phyloP scores from a whole-genome alignment of 768 basidiomycete genomes.

The Ephemerocybe angulata region DNA sequence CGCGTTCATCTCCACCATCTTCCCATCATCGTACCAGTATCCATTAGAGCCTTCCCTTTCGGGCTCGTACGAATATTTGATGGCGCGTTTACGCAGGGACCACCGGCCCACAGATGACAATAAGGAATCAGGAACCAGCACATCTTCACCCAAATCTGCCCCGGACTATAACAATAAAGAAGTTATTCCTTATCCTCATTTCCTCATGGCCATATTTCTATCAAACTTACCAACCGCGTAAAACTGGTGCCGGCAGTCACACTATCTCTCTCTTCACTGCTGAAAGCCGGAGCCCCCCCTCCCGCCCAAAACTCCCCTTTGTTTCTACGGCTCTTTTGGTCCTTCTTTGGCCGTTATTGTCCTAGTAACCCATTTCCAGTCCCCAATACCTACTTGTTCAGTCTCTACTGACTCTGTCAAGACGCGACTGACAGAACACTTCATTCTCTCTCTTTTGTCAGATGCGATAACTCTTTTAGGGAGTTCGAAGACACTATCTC shows the following conservation, averaged over 20 bases:
- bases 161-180: slow-evolving; percentile 12
- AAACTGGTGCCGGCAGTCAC: slow-evolving; percentile 11
- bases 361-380: neutral
- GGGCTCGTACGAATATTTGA: slow-evolving; percentile 4
- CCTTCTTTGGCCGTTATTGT: slow-evolving; percentile 4
- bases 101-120: slow-evolving; percentile 7
- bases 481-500: neutral
- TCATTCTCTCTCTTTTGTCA: slow-evolving; percentile 1
- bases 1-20: slow-evolving; percentile 5
- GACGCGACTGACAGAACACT: too few species aligned
- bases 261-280: neutral
- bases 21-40: slow-evolving; percentile 1
- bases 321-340: slow-evolving; percentile 14
- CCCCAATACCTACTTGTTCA: neutral
- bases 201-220: slow-evolving; percentile 9
- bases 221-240: slow-evolving; percentile 3
- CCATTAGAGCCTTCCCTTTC: slow-evolving; percentile 9
- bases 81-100: slow-evolving; percentile 3
- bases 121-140: slow-evolving; percentile 12
- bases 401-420: neutral
- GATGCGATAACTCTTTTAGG: slow-evolving; percentile 4
- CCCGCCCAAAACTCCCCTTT: neutral
- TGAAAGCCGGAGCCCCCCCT: neutral
- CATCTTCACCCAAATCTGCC: slow-evolving; percentile 1
- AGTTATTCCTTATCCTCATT: neutral